Evolutionary conservation across 2,329 filamentous ascomycete genomes (phyloP).

Genomic region (Cordyceps javanica): DNA sequence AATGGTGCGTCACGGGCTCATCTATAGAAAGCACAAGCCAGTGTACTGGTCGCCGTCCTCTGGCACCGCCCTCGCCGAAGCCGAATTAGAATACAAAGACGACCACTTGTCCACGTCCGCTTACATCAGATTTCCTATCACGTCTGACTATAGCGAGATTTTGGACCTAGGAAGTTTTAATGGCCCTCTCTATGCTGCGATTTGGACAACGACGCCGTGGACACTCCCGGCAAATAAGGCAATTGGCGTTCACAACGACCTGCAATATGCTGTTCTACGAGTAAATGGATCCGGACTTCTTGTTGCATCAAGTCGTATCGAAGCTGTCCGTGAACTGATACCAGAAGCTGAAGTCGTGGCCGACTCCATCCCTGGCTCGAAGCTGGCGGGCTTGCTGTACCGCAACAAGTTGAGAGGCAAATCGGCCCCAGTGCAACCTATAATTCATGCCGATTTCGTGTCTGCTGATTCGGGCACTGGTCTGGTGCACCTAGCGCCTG

Average conservation of each 20-base stretch:
- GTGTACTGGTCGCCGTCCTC: conserved; percentile 85
- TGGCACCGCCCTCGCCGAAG: conserved; percentile 72
- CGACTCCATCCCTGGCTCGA: conserved; percentile 54
- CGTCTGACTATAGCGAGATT: conserved; percentile 29
- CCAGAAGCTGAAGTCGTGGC: conserved; percentile 49
- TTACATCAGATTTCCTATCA: conserved; percentile 74
- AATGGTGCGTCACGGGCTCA: conserved; percentile 66
- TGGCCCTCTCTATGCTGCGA: conserved; percentile 65
- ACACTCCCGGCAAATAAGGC: conserved; percentile 89
- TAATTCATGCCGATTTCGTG: conserved; percentile 85
- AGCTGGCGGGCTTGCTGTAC: conserved; percentile 63
- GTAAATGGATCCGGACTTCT: conserved; percentile 55
- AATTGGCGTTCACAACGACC: conserved; percentile 70
- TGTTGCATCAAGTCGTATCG: conserved; percentile 64
- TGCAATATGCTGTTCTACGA: conserved; percentile 66
- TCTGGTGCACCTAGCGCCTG: conserved; percentile 89
- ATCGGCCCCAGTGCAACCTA: conserved; percentile 51
- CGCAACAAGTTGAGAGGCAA: conserved; percentile 61
- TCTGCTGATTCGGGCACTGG: conserved; percentile 86
- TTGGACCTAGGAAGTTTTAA: conserved; percentile 32
- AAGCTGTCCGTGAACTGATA: conserved; percentile 45
- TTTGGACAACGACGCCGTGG: conserved; percentile 99
- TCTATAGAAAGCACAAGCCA: conserved; percentile 74
- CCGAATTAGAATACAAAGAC: conserved; percentile 78
- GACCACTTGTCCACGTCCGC: conserved; percentile 65